Percentiles rank a stretch among this genome's conserved stretches.
Evolutionary conservation across 2,329 filamentous ascomycete genomes (phyloP).

Genomic region (Tothia fuscella): DNA sequence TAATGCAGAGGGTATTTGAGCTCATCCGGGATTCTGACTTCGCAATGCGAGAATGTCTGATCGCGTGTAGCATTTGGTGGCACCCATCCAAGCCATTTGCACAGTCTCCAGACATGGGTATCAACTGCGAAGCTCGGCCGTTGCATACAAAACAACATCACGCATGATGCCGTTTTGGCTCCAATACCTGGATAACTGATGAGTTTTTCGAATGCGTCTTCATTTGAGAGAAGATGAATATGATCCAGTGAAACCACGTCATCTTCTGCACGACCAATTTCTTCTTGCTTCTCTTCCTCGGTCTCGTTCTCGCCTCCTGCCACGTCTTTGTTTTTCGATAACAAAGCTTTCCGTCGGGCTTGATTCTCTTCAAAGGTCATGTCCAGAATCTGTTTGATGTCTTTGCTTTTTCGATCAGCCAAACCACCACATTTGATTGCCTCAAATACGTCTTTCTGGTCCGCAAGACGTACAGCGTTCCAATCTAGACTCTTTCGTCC

Average conservation of each 20-base stretch:
- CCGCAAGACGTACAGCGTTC: constrained; percentile 53
- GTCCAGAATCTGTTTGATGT: constrained; percentile 63
- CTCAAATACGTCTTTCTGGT: constrained; percentile 49
- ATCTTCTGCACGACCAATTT: constrained; percentile 42
- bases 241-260: constrained; percentile 54
- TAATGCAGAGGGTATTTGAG: constrained; percentile 53
- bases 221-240: constrained; percentile 41
- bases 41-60: constrained; percentile 47
- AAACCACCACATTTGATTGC: constrained; percentile 62
- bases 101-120: constrained; percentile 53
- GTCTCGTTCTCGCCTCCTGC: constrained; percentile 18
- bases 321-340: constrained; percentile 19
- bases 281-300: constrained; percentile 41
- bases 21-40: constrained; percentile 48
- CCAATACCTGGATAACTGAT: constrained; percentile 51
- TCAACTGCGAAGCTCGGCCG: constrained; percentile 53
- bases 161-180: constrained; percentile 54
- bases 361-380: constrained; percentile 59
- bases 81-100: constrained; percentile 50
- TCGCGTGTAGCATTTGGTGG: constrained; percentile 28
- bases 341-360: constrained; percentile 39
- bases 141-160: constrained; percentile 52
- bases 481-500: constrained; percentile 65
- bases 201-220: constrained; percentile 46
- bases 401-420: constrained; percentile 55